These are phyloP conservation scores for Serendipita indica DNA, from an alignment of 768 basidiomycete genomes.

Conservation along the genomic window DNA sequence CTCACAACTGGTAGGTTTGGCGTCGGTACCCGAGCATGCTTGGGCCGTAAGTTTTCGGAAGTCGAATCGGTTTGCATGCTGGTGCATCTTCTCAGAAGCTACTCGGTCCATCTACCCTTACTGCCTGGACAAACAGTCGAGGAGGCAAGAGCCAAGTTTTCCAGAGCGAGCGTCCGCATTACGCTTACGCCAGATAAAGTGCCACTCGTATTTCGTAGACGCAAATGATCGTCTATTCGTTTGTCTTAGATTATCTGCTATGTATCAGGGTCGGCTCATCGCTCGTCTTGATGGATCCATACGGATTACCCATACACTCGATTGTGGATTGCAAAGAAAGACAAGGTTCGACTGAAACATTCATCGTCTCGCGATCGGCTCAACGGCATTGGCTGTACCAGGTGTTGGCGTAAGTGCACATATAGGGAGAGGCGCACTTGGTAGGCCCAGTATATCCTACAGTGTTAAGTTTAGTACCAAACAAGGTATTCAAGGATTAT, in stretches of 20 bases:
- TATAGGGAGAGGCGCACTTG: constrained; percentile 11
- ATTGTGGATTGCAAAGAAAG: too few species aligned
- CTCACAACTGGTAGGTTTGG: neutral
- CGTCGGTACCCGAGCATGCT: constrained; percentile 32
- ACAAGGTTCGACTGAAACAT: too few species aligned
- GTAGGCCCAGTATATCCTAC: constrained; percentile 11
- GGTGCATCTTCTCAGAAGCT: constrained; percentile 17
- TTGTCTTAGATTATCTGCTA: too few species aligned
- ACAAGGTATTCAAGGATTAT: neutral
- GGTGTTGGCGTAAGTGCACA: constrained; percentile 11
- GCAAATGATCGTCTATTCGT: too few species aligned
- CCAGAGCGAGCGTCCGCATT: constrained; percentile 2
- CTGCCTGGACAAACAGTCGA: neutral
- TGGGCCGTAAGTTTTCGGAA: constrained; percentile 36
- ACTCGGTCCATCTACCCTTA: neutral
- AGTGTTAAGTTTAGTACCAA: neutral
- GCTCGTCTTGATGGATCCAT: too few species aligned
- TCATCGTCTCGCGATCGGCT: too few species aligned
- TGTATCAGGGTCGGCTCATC: too few species aligned
- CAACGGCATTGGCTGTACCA: neutral
- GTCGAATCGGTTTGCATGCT: constrained; percentile 30
- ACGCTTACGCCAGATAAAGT: constrained; percentile 7
- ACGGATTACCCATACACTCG: too few species aligned
- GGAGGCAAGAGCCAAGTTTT: constrained; percentile 5
- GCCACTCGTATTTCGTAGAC: neutral